A percentile compares a stretch with the other conserved stretches of the same genome.
Conservation (phyloP, 805 yeast genomes). For the Kodamaea hsintzibuensis region DNA sequence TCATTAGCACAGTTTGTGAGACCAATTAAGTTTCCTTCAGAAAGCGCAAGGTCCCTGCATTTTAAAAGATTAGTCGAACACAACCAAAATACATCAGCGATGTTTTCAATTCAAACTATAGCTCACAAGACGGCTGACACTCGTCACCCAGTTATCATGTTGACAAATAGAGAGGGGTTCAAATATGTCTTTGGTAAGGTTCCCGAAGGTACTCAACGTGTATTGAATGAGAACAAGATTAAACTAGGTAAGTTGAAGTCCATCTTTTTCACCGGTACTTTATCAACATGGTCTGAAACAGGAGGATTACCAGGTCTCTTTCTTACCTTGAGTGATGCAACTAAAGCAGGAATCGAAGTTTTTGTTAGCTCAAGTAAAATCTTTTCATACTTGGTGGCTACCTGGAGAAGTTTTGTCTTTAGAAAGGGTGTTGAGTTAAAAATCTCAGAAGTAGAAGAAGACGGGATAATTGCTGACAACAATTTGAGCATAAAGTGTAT, state of each 20-base stretch:
- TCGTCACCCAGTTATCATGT: conserved; percentile 53
- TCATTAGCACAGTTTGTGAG: conserved; percentile 10
- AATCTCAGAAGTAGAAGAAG: conserved; percentile 32
- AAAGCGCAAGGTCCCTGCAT: conserved; percentile 8
- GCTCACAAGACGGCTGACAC: conserved; percentile 56
- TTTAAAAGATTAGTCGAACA: conserved; percentile 13
- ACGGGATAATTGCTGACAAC: conserved; percentile 33
- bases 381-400: conserved; percentile 56
- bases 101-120: conserved; percentile 15
- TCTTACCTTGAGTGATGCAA: conserved; percentile 79
- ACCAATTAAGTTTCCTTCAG: conserved; percentile 13
- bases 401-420: conserved; percentile 87
- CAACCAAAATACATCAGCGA: conserved; percentile 14
- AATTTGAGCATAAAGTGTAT: conserved; percentile 41
- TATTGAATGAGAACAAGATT: conserved; percentile 59
- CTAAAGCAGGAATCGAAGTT: conserved; percentile 56
- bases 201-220: conserved; percentile 86
- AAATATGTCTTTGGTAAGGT: conserved; percentile 73
- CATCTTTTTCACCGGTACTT: conserved; percentile 75
- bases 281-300: conserved; percentile 67
- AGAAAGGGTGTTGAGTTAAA: conserved; percentile 65
- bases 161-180: conserved; percentile 51
- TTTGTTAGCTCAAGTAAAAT: conserved; percentile 42
- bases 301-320: conserved; percentile 94
- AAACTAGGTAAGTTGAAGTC: conserved; percentile 58